A percentile compares a stretch with the other conserved stretches of the same genome.
Evolutionary conservation across 2,329 filamentous ascomycete species (phyloP).

Genomic region (Microsporum audouinii): DNA sequence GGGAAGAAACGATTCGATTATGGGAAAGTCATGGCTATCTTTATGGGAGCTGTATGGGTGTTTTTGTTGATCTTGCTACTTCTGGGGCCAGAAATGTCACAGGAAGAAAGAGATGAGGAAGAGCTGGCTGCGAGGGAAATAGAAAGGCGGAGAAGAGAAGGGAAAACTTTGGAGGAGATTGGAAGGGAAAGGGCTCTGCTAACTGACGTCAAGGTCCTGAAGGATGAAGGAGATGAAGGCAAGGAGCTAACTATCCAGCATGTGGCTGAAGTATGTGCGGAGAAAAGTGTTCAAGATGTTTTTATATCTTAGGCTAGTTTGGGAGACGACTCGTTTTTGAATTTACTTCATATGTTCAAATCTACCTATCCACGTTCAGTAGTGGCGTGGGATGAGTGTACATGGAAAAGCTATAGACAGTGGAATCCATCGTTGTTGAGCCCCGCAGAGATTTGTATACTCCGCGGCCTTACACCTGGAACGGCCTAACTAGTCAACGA

Average conservation of each 20-base stretch:
- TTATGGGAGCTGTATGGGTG: conserved; percentile 71
- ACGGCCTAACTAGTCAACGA: conserved; percentile 54
- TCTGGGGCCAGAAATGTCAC: conserved; percentile 36
- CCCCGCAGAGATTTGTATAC: not conserved
- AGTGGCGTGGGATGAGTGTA: not conserved
- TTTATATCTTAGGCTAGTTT: not conserved
- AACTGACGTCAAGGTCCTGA: conserved; percentile 5
- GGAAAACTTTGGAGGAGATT: conserved; percentile 9
- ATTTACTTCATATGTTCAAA: not conserved
- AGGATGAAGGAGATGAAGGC: not conserved
- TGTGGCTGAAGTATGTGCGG: not conserved
- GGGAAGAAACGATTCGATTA: conserved; percentile 54
- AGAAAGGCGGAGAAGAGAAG: not conserved
- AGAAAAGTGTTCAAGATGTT: not conserved
- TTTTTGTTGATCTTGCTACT: conserved; percentile 45
- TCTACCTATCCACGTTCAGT: not conserved
- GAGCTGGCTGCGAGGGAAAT: conserved; percentile 28
- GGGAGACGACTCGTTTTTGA: not conserved
- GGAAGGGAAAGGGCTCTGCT: conserved; percentile 9
- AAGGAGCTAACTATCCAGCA: not conserved
- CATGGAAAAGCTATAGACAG: not conserved
- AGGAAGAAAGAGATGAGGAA: conserved; percentile 32
- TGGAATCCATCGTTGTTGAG: not conserved
- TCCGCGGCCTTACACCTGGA: not conserved
- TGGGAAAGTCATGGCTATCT: conserved; percentile 77